phyloP scores from a whole-genome alignment of 768 basidiomycete species.

The Calvatia gigantea region DNA sequence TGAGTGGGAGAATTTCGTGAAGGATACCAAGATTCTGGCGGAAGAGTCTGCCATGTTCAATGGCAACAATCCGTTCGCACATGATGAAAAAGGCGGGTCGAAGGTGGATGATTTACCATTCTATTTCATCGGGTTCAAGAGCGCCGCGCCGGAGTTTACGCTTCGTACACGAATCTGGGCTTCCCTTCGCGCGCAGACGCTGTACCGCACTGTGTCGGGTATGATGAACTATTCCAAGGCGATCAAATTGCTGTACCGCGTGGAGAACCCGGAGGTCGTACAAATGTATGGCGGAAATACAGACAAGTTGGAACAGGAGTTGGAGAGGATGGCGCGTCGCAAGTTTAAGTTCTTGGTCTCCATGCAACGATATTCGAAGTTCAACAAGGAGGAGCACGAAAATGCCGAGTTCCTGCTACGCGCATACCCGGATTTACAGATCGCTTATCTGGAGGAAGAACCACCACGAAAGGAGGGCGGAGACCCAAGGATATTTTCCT shows the following conservation, averaged over 20 bases:
- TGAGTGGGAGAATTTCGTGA: constrained; percentile 99
- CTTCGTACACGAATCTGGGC: constrained; percentile 99
- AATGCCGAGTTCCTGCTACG: constrained; percentile 97
- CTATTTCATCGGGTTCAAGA: constrained; percentile 99
- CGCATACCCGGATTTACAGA: constrained; percentile 97
- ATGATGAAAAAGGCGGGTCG: constrained; percentile 75
- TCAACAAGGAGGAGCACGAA: constrained; percentile 99
- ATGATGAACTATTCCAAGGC: constrained; percentile 99
- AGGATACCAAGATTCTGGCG: constrained; percentile 98
- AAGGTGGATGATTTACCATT: constrained; percentile 94
- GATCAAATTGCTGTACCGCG: constrained; percentile 98
- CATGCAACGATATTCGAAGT: constrained; percentile 99
- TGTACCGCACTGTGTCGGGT: constrained; percentile 97
- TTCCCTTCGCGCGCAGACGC: constrained; percentile 95
- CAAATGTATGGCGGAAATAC: constrained; percentile 97
- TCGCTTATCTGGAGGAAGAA: constrained; percentile 98
- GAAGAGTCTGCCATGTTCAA: constrained; percentile 90
- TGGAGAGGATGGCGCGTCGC: constrained; percentile 95
- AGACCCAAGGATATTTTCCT: constrained; percentile 92
- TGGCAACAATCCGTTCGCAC: constrained; percentile 65
- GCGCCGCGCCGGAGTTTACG: constrained; percentile 96
- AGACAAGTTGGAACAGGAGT: constrained; percentile 91
- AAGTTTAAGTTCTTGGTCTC: constrained; percentile 99
- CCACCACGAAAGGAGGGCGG: constrained; percentile 91
- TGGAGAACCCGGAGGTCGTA: constrained; percentile 99